These are phyloP conservation scores for Kuraishia borneana DNA, from an alignment of 805 yeast genomes.

Conservation along the genomic window DNA sequence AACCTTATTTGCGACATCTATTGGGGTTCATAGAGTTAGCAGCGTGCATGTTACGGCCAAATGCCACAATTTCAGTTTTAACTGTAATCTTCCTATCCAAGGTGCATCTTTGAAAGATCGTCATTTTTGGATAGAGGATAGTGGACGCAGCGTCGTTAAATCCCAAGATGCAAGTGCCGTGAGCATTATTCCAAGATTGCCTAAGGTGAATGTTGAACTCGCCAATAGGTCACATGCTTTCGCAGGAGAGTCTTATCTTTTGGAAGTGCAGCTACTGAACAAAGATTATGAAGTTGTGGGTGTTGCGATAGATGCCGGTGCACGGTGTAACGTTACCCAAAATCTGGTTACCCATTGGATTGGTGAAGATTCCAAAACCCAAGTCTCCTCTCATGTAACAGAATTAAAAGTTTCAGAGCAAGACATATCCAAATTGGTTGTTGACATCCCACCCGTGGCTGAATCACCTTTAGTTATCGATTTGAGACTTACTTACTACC, in stretches of 20 bases:
- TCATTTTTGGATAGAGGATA: background rate
- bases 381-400: too few species aligned
- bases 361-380: too few species aligned
- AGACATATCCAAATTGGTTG: background rate
- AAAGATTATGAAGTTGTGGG: slow-evolving; percentile 21
- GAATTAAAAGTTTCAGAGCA: too few species aligned
- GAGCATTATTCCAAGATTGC: slow-evolving; percentile 27
- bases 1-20: slow-evolving; percentile 9
- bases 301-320: slow-evolving; percentile 8
- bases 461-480: slow-evolving; percentile 6
- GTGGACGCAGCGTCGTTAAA: background rate
- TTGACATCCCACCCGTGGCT: background rate
- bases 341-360: too few species aligned
- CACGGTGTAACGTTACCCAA: too few species aligned
- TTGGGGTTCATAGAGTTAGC: slow-evolving; percentile 14
- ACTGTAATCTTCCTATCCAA: slow-evolving; percentile 5
- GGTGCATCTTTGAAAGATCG: background rate
- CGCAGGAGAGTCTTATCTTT: slow-evolving; percentile 19
- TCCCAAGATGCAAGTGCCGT: background rate
- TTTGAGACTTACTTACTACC: slow-evolving; percentile 13
- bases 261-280: slow-evolving; percentile 15
- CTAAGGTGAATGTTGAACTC: slow-evolving; percentile 18
- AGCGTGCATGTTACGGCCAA: slow-evolving; percentile 5
- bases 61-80: slow-evolving; percentile 4
- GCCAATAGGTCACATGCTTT: slow-evolving; percentile 14